phyloP scores from a whole-genome alignment of 192 early-diverging fungal genomes.

The Podochytrium sp. region DNA sequence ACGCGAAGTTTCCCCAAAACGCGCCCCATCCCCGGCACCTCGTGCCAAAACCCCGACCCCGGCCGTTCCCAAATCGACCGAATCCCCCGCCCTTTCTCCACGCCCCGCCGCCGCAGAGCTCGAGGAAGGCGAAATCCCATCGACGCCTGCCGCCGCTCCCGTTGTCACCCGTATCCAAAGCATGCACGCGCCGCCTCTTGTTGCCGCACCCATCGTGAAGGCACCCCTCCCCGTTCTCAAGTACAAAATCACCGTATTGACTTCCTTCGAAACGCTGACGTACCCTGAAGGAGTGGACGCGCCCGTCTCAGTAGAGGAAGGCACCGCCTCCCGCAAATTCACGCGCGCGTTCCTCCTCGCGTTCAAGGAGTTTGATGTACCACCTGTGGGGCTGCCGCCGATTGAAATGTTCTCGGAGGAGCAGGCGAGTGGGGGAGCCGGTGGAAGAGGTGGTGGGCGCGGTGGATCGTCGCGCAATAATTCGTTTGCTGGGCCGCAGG shows the following conservation, averaged over 20 bases:
- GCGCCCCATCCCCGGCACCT: slow-evolving; percentile 2
- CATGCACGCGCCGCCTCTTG: background rate
- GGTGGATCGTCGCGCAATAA: slow-evolving; percentile 40
- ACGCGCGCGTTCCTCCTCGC: slow-evolving; percentile 88
- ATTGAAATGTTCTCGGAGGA: slow-evolving; percentile 51
- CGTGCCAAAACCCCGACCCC: slow-evolving; percentile 24
- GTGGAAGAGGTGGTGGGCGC: slow-evolving; percentile 36
- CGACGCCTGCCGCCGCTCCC: slow-evolving; percentile 5
- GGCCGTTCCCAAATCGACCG: slow-evolving; percentile 26
- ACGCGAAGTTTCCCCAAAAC: slow-evolving; percentile 9
- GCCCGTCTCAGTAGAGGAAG: too few species aligned
- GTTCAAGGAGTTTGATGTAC: slow-evolving; percentile 71
- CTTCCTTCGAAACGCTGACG: slow-evolving; percentile 49
- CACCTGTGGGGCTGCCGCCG: slow-evolving; percentile 57
- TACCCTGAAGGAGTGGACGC: slow-evolving; percentile 59
- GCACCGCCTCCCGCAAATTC: too few species aligned
- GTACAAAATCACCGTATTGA: slow-evolving; percentile 18
- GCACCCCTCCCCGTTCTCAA: background rate
- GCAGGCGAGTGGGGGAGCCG: slow-evolving; percentile 43
- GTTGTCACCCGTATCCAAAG: background rate
- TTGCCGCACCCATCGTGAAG: too few species aligned
- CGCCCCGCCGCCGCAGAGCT: background rate
- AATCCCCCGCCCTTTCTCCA: background rate
- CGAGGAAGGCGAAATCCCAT: slow-evolving; percentile 25
- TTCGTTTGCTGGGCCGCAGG: slow-evolving; percentile 19